Evolutionary conservation across 352 stramenopile genomes (phyloP).

Genomic region (Phytopythium litorale): DNA sequence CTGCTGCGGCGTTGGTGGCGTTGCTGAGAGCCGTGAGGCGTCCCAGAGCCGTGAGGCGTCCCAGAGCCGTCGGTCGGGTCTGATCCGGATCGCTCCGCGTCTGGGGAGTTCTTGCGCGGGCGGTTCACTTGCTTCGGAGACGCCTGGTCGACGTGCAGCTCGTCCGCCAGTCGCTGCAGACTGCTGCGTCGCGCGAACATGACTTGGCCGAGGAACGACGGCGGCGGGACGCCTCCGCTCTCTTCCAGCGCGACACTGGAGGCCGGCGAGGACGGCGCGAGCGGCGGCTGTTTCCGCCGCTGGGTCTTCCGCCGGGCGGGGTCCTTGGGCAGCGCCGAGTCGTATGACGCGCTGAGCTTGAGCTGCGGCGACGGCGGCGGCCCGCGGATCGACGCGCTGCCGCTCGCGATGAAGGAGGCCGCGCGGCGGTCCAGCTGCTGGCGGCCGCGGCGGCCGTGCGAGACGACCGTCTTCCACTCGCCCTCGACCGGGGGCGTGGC

Average conservation of each 20-base stretch:
- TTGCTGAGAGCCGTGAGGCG: not conserved
- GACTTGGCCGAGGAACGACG: slow-evolving; percentile 28
- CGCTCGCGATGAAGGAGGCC: not conserved
- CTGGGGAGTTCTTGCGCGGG: not conserved
- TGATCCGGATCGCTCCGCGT: not conserved
- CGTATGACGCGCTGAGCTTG: slow-evolving; percentile 1
- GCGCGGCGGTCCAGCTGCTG: slow-evolving; percentile 14
- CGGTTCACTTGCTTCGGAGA: not conserved
- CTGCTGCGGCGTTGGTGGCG: slow-evolving; percentile 6
- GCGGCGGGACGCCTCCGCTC: slow-evolving; percentile 18
- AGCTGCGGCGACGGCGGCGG: not conserved
- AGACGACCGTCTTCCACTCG: slow-evolving; percentile 36
- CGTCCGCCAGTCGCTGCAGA: slow-evolving; percentile 52
- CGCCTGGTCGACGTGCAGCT: slow-evolving; percentile 32
- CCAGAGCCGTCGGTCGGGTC: not conserved
- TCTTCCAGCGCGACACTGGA: not conserved
- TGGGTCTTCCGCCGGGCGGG: slow-evolving; percentile 16
- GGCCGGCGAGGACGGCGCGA: not conserved
- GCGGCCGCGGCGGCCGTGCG: slow-evolving; percentile 20
- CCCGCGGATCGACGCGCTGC: not conserved
- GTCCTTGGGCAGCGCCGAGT: slow-evolving; percentile 16
- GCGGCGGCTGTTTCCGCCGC: slow-evolving; percentile 19
- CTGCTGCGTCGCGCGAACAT: slow-evolving; percentile 42
- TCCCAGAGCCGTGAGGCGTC: not conserved
- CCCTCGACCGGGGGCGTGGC: slow-evolving; percentile 18